Conservation (phyloP, 2,329 filamentous ascomycete species). For the Fusarium drepaniforme region DNA sequence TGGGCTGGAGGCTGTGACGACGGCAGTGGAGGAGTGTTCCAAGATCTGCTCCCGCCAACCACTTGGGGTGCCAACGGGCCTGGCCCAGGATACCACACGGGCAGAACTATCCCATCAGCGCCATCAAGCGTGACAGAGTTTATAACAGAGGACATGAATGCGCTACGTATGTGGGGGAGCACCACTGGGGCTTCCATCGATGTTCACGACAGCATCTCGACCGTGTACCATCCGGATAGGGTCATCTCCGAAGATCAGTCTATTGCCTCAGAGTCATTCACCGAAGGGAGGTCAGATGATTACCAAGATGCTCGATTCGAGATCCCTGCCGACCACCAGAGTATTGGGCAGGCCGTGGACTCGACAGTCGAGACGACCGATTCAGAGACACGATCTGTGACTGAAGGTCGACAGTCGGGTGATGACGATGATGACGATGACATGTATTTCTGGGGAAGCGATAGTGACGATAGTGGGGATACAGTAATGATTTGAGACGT, state of each 20-base stretch:
- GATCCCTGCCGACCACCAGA: conserved; percentile 49
- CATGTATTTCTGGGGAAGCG: conserved; percentile 24
- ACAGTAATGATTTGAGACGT: conserved; percentile 9
- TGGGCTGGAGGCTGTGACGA: conserved; percentile 72
- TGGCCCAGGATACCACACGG: conserved; percentile 61
- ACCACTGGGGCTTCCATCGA: conserved; percentile 52
- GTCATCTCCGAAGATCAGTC: conserved; percentile 52
- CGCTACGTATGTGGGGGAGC: conserved; percentile 49
- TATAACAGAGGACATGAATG: conserved; percentile 51
- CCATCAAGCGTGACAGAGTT: conserved; percentile 51
- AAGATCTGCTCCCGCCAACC: conserved; percentile 54
- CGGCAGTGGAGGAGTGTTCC: conserved; percentile 63
- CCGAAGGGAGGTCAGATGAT: conserved; percentile 46
- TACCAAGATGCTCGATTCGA: conserved; percentile 51
- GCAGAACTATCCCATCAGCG: conserved; percentile 51
- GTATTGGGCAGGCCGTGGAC: conserved; percentile 38
- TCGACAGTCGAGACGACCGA: conserved; percentile 40
- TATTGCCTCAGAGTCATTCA: conserved; percentile 52
- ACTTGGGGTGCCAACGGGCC: conserved; percentile 60
- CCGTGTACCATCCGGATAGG: conserved; percentile 46
- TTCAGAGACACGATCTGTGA: conserved; percentile 21
- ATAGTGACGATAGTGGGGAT: conserved; percentile 19
- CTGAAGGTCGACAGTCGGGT: conserved; percentile 10
- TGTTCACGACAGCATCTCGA: conserved; percentile 56
- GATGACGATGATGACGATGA: conserved; percentile 26